Evolutionary conservation across 2,329 filamentous ascomycete genomes (phyloP).

Genomic region (Dactylellina parvicollis): DNA sequence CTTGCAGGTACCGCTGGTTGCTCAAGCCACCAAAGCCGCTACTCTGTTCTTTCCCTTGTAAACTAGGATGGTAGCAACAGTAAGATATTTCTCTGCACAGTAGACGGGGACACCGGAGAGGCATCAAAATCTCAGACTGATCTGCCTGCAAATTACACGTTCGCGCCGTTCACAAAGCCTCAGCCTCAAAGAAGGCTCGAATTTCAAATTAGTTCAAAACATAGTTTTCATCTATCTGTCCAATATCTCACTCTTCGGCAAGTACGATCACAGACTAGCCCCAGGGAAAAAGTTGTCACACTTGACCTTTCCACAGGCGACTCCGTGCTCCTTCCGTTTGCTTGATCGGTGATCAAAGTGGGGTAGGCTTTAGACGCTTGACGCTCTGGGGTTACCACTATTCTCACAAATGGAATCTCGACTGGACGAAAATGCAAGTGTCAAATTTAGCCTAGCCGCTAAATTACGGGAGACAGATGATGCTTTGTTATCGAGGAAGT

Average conservation of each 20-base stretch:
- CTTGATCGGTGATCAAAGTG: conserved; percentile 35
- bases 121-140: neutral
- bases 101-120: conserved; percentile 26
- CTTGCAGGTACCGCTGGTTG: conserved; percentile 33
- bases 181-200: conserved; percentile 30
- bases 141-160: conserved; percentile 11
- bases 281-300: conserved; percentile 5
- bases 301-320: neutral
- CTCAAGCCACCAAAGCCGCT: conserved; percentile 18
- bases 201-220: conserved; percentile 34
- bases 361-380: too few relatives aligned
- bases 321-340: conserved; percentile 1
- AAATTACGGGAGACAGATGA: conserved; percentile 24
- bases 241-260: neutral
- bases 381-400: too few relatives aligned
- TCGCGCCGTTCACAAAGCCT: neutral
- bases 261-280: conserved; percentile 9
- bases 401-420: neutral
- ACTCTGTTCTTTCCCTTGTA: neutral
- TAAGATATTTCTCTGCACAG: conserved; percentile 12
- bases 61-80: conserved; percentile 22
- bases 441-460: conserved; percentile 11
- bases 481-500: conserved; percentile 7
- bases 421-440: neutral
- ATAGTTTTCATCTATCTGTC: neutral